phyloP scores from a whole-genome alignment of 805 yeast genomes.

The Yamadazyma sp. region DNA sequence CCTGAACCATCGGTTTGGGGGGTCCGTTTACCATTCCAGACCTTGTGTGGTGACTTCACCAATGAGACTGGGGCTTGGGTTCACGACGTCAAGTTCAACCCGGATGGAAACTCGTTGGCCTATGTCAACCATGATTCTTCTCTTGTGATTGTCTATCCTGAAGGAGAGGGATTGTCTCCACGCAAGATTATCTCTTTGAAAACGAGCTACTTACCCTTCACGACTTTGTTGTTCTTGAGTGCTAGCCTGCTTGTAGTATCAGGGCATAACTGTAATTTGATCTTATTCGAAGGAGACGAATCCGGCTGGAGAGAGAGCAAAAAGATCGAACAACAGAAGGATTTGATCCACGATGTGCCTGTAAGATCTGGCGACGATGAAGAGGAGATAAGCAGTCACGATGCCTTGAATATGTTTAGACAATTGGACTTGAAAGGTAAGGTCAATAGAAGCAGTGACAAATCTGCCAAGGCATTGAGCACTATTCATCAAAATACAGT shows the following conservation, averaged over 20 bases:
- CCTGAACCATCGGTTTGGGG: constrained; percentile 91
- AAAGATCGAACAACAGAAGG: constrained; percentile 53
- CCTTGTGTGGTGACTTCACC: constrained; percentile 78
- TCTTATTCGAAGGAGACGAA: constrained; percentile 73
- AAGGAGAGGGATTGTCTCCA: constrained; percentile 65
- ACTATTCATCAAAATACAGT: constrained; percentile 93
- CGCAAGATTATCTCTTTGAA: constrained; percentile 55
- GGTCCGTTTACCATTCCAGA: constrained; percentile 89
- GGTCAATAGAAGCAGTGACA: constrained; percentile 39
- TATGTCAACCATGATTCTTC: constrained; percentile 86
- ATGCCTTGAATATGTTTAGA: constrained; percentile 89
- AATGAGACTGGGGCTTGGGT: constrained; percentile 81
- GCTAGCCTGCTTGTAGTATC: constrained; percentile 76
- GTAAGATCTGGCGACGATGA: constrained; percentile 22
- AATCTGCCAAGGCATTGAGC: constrained; percentile 44
- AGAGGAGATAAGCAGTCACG: constrained; percentile 63
- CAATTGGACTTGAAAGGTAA: constrained; percentile 95
- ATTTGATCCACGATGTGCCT: constrained; percentile 47
- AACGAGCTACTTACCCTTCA: constrained; percentile 78
- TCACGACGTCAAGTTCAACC: constrained; percentile 85
- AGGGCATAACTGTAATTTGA: constrained; percentile 91
- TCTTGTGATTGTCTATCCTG: constrained; percentile 76
- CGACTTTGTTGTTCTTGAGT: constrained; percentile 66
- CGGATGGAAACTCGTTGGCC: constrained; percentile 73
- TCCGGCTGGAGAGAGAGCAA: constrained; percentile 60